phyloP scores from a whole-genome alignment of 148 eudicot genomes.

The Rhododendron ferrugineum region DNA sequence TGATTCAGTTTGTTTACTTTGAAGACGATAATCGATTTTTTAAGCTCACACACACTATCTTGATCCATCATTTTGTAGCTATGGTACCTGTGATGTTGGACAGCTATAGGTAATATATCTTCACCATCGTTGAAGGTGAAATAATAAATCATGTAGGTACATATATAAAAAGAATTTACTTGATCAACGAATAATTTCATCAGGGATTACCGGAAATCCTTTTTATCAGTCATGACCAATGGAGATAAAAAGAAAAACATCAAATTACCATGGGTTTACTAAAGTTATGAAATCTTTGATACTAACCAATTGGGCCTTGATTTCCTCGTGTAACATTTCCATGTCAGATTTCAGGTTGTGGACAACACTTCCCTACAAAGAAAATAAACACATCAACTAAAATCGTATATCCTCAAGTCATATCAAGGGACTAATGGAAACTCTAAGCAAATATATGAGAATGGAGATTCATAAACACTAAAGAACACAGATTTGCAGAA shows the following conservation, averaged over 20 bases:
- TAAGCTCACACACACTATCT: neutral
- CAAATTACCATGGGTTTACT: neutral
- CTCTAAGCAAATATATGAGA: neutral
- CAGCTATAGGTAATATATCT: neutral
- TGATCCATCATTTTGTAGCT: neutral
- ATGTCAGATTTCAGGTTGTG: slow-evolving; percentile 71
- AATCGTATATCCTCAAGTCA: slow-evolving; percentile 3
- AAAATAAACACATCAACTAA: slow-evolving; percentile 2
- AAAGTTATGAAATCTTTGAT: slow-evolving; percentile 10
- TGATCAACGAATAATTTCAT: neutral
- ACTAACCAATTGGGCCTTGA: slow-evolving; percentile 72
- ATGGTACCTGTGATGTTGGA: neutral
- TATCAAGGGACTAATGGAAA: slow-evolving; percentile 2
- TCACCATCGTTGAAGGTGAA: neutral
- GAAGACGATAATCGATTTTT: neutral
- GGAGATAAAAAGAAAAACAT: neutral
- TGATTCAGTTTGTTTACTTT: neutral
- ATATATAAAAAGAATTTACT: neutral
- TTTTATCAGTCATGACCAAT: neutral
- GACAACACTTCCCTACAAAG: slow-evolving; percentile 67
- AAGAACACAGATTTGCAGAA: neutral
- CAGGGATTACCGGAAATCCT: neutral
- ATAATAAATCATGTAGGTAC: neutral
- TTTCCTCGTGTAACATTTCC: slow-evolving; percentile 73
- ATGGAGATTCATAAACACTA: neutral